phyloP scores from a whole-genome alignment of 2,329 filamentous ascomycete species.

The Penicillium rolfsii region DNA sequence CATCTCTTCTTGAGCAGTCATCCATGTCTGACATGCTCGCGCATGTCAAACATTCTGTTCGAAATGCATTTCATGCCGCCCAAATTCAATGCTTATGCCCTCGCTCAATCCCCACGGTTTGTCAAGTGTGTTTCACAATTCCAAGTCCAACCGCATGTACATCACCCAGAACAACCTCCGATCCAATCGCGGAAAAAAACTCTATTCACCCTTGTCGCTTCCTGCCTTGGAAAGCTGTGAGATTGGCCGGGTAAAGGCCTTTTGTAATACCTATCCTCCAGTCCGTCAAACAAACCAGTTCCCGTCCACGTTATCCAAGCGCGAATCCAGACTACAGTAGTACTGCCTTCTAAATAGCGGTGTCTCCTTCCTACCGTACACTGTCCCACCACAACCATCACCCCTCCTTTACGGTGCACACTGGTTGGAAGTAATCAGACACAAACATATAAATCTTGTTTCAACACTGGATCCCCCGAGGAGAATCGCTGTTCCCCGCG shows the following conservation, averaged over 20 bases:
- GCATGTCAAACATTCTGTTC: not conserved
- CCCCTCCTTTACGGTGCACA: not conserved
- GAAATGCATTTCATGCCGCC: not conserved
- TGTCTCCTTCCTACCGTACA: not conserved
- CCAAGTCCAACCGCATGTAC: not conserved
- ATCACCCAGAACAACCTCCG: not conserved
- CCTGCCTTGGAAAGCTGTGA: not conserved
- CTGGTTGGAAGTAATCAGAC: not conserved
- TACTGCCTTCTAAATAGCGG: not conserved
- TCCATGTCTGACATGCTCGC: not conserved
- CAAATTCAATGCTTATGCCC: not conserved
- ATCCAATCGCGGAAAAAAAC: slow-evolving; percentile 5
- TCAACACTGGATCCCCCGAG: not conserved
- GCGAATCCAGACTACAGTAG: too few species aligned
- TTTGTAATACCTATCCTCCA: not conserved
- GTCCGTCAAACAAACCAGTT: not conserved
- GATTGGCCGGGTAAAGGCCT: not conserved
- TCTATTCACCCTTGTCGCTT: not conserved
- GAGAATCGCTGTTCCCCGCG: not conserved
- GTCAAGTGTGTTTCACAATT: not conserved
- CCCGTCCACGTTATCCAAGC: not conserved
- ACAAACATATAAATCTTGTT: not conserved
- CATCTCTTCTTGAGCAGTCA: not conserved
- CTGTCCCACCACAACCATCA: not conserved
- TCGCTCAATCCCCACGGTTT: not conserved